Conservation (phyloP, 2,329 filamentous ascomycete genomes). For the Thielaviopsis euricoi region DNA sequence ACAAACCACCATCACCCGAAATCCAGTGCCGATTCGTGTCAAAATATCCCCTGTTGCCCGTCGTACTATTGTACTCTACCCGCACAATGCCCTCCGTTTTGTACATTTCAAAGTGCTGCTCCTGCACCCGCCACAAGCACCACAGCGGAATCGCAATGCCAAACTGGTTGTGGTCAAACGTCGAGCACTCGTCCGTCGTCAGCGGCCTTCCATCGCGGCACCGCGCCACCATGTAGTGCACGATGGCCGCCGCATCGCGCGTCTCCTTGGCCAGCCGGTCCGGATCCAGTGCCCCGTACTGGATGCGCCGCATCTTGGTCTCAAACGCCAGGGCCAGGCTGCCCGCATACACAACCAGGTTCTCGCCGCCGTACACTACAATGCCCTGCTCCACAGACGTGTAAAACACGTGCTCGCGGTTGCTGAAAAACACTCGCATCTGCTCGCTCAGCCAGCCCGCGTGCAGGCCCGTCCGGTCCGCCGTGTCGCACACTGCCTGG, state of each 20-base stretch:
- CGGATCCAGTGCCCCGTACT: slow-evolving; percentile 5
- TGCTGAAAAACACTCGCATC: slow-evolving; percentile 14
- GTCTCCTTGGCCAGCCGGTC: slow-evolving; percentile 1
- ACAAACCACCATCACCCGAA: background rate
- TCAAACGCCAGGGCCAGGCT: slow-evolving; percentile 16
- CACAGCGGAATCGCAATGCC: background rate
- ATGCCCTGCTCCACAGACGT: slow-evolving; percentile 15
- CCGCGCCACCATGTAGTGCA: slow-evolving; percentile 3
- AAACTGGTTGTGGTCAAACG: slow-evolving; percentile 6
- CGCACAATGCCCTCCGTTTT: background rate
- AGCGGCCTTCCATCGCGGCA: background rate
- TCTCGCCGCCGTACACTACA: slow-evolving; percentile 13
- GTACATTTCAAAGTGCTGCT: background rate
- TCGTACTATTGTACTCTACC: background rate
- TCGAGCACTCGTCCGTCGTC: background rate
- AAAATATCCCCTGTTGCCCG: background rate
- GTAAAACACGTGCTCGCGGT: slow-evolving; percentile 14
- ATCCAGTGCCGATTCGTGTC: background rate
- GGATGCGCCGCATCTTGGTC: slow-evolving; percentile 16
- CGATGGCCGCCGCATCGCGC: slow-evolving; percentile 10
- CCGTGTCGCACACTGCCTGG: slow-evolving; percentile 11
- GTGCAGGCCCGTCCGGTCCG: background rate
- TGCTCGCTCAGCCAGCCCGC: slow-evolving; percentile 16
- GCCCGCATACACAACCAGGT: slow-evolving; percentile 16
- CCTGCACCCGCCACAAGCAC: background rate